Evolutionary conservation across 1,139 yeast genomes (phyloP), one percentile per base, ranked within the genome.

Genomic region (Fermentozyma sake): DNA sequence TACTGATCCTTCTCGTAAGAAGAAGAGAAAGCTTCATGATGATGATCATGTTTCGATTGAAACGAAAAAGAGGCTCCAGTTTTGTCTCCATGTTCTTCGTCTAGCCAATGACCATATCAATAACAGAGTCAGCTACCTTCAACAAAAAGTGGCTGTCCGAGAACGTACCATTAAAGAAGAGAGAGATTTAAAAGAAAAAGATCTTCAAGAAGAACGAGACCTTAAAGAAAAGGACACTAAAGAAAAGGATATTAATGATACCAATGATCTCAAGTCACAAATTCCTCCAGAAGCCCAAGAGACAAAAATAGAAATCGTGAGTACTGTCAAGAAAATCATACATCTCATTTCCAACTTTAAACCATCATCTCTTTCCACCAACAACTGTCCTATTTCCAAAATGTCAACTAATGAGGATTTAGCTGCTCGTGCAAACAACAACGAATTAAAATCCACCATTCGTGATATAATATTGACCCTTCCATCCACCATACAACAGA

Each of bases 271-370:
- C 11, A 17, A 3, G 16, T 24, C 30, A 12, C 42, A 33, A 8
- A 12, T 28, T 9, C 30, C 37, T 10, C 39, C 42, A 7, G 48
- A 44, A 20, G 53, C 48, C n/a, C 58, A 53, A 28, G 70, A 76
- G 34, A 68, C 91, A 24, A 83, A 84, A 42, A 74, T 78, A 37
- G 98, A 91, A 46, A 85, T 91, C 21, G 79, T 89, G 6, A 72
- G 83, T 4, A 91, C 96, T 0, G 89, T 91, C 14, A 84, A 86
- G 52, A 89, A 87, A 50, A 86, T 89, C 28, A 87, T 89, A 22
- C 76, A 79, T 23, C 76, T 91, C 21, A 82, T 91, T 9, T 84
- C 96, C 5, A 84, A 83, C 41, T 86, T 86, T 44, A 84, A 83
- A 47, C 95, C 96, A 1, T 94, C 95, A 4, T 49, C 68, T 1